phyloP scores from a whole-genome alignment of 169 alveolate species.

The Babesia bovis region DNA sequence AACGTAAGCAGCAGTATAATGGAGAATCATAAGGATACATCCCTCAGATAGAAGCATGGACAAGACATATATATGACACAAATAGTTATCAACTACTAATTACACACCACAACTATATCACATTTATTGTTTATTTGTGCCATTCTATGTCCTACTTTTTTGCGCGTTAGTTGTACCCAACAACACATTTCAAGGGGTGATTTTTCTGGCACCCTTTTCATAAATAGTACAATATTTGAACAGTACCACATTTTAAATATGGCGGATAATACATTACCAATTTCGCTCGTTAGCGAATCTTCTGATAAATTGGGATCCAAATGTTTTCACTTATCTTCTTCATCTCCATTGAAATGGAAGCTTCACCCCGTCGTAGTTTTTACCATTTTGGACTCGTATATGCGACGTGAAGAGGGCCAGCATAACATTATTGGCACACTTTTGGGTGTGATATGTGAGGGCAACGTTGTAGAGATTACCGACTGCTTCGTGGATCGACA shows the following conservation, averaged over 20 bases:
- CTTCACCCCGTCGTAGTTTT: constrained; percentile 87
- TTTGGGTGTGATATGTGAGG: constrained; percentile 84
- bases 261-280: constrained; percentile 35
- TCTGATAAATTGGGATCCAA: constrained; percentile 59
- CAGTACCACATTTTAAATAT: not conserved
- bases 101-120: too few relatives aligned
- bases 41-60: too few relatives aligned
- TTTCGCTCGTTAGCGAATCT: constrained; percentile 14
- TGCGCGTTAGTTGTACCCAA: constrained; percentile 25
- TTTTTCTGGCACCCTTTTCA: too few relatives aligned
- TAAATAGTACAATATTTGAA: not conserved
- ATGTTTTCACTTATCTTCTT: constrained; percentile 79
- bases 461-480: constrained; percentile 86
- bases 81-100: too few relatives aligned
- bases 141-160: too few relatives aligned
- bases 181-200: not conserved
- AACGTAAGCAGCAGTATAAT: too few relatives aligned
- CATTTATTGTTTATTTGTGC: too few relatives aligned
- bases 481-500: constrained; percentile 90
- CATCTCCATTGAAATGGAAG: constrained; percentile 79
- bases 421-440: constrained; percentile 88
- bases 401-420: constrained; percentile 88
- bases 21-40: too few relatives aligned
- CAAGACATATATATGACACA: too few relatives aligned
- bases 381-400: constrained; percentile 87